Evolutionary conservation across 2,329 filamentous ascomycete genomes (phyloP).

Genomic region (Xylogone sp.): DNA sequence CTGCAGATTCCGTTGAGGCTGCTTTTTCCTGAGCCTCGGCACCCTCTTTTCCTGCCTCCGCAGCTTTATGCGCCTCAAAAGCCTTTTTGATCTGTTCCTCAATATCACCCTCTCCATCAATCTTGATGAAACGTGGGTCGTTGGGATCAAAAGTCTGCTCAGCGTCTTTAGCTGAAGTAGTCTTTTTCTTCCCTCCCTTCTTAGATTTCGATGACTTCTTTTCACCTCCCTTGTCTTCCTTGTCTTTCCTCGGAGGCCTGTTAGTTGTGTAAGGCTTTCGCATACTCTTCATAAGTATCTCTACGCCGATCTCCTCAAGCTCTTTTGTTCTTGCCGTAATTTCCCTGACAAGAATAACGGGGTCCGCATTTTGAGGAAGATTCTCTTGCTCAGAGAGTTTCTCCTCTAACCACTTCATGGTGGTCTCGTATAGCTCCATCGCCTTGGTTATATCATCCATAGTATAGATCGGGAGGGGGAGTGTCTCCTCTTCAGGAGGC

Average conservation of each 20-base stretch:
- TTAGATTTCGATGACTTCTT: constrained; percentile 21
- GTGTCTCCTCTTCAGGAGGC: constrained; percentile 43
- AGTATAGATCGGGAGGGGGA: constrained; percentile 65
- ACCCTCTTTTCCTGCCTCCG: background rate
- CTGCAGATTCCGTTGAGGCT: background rate
- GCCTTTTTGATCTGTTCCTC: background rate
- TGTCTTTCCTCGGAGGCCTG: constrained; percentile 30
- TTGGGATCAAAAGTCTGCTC: background rate
- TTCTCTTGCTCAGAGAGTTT: constrained; percentile 68
- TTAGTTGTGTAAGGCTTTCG: constrained; percentile 39
- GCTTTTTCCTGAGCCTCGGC: background rate
- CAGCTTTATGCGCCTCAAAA: background rate
- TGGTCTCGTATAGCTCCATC: constrained; percentile 57
- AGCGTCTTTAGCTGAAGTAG: background rate
- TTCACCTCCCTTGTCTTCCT: constrained; percentile 36
- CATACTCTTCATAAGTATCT: constrained; percentile 68
- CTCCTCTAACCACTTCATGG: constrained; percentile 70
- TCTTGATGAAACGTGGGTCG: background rate
- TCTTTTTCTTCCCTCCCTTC: constrained; percentile 32
- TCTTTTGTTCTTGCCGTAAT: constrained; percentile 64
- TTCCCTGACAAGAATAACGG: constrained; percentile 70
- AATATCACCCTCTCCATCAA: background rate
- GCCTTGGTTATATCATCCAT: constrained; percentile 67
- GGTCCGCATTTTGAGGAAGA: constrained; percentile 67
- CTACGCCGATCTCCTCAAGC: constrained; percentile 66